Conservation (phyloP, 2,329 filamentous ascomycete species). For the Botryotinia globosa region DNA sequence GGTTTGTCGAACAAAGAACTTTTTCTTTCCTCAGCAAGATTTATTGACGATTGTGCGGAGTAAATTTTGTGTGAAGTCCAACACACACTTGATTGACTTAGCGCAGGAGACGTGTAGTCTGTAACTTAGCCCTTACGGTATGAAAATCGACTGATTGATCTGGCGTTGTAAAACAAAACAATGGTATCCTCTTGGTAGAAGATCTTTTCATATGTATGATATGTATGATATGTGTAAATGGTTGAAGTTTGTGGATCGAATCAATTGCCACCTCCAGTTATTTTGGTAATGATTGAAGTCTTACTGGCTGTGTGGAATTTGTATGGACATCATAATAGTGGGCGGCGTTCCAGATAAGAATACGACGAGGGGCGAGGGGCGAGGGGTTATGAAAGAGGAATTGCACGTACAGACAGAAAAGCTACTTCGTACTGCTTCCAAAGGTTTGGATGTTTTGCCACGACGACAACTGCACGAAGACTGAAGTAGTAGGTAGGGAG, state of each 20-base stretch:
- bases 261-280: slow-evolving; percentile 15
- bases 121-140: neutral
- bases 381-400: neutral
- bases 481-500: no score
- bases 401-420: slow-evolving; percentile 13
- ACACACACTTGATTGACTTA: slow-evolving; percentile 15
- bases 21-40: neutral
- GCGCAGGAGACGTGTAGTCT: slow-evolving; percentile 9
- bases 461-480: neutral
- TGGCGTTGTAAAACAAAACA: neutral
- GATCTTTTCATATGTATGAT: neutral
- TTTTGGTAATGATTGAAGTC: slow-evolving; percentile 14
- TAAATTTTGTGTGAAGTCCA: neutral
- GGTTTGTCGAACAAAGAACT: slow-evolving; percentile 13
- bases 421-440: neutral
- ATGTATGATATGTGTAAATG: no score
- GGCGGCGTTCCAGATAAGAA: slow-evolving; percentile 17
- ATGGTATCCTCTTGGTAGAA: neutral
- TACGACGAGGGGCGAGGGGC: slow-evolving; percentile 10
- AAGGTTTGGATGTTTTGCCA: neutral
- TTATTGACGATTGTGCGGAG: slow-evolving; percentile 4
- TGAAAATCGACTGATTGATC: neutral
- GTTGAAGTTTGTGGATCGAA: neutral
- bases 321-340: slow-evolving; percentile 5
- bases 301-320: slow-evolving; percentile 4